These are phyloP conservation scores for Pseudocercospora musae DNA, from an alignment of 2,329 filamentous ascomycete genomes.

Conservation along the genomic window DNA sequence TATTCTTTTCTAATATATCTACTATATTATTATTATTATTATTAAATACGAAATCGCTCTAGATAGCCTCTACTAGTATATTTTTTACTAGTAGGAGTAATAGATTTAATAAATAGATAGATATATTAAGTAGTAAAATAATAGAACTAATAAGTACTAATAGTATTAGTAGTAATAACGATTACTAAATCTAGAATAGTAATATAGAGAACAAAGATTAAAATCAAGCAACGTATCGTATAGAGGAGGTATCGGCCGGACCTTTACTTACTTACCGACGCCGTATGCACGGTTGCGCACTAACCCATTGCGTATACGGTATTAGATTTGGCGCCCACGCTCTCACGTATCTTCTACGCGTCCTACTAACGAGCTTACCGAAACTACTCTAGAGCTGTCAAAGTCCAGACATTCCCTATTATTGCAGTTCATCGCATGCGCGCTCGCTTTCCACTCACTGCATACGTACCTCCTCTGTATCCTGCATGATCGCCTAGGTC, in stretches of 20 bases:
- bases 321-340: too few relatives aligned
- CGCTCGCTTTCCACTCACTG: too few relatives aligned
- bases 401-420: too few relatives aligned
- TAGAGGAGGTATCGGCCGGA: background rate
- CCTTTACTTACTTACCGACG: background rate
- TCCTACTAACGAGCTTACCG: too few relatives aligned
- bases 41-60: background rate
- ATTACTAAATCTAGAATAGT: background rate
- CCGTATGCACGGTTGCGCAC: background rate
- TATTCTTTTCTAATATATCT: background rate
- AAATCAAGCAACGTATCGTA: background rate
- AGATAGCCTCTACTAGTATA: background rate
- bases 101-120: background rate
- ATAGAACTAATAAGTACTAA: background rate
- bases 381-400: too few relatives aligned
- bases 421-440: too few relatives aligned
- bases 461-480: too few relatives aligned
- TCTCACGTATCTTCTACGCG: too few relatives aligned
- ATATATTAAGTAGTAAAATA: background rate
- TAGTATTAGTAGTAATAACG: background rate
- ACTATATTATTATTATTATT: too few relatives aligned
- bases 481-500: too few relatives aligned
- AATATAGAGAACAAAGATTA: background rate
- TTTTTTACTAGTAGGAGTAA: background rate
- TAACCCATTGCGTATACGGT: background rate